Evolutionary conservation across 441 rosid species (phyloP), one percentile per base, ranked within the genome.

Genomic region (Mallotus repandus): DNA sequence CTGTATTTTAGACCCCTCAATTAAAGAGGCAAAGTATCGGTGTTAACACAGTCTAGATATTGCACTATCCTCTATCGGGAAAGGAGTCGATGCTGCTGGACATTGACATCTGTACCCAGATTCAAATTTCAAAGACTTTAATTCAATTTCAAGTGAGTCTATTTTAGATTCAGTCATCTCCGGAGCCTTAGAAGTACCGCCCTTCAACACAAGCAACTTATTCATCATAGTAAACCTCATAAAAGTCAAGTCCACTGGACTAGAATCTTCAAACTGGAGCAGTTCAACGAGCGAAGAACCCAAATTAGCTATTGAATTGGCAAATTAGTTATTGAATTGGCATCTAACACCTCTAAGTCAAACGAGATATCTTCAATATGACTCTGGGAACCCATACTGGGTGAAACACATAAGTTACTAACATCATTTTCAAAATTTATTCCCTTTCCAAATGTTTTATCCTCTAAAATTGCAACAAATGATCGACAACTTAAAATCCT

Each of bases 131-230:
- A 91, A 78, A 9, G 73, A 73, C 87, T 83, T 87, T 1, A 86
- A 88, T 79, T 94, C 92, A 79, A 76, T 92, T 83, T 94, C 98
- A 75, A 90, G 93, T 5, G 81, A 86, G 78, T 92, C 98, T 81
- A 96, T 94, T 85, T 96, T 96, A 49, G 89, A 83, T 74, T 96
- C 99, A 3, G 92, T 90, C 81, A 80, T 73, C 86, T 91, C 98
- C 81, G 92, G 71, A 46, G 82, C 86, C 84, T 92, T 94, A 74
- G 84, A 86, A 75, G 87, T 76, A 65, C 88, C 89, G 69, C 83
- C 77, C 82, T 90, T 96, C 89, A 81, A 87, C 25, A 83, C 61
- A 76, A 88, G 85, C 84, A 96, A 80, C 80, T 86, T 90, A 80
- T 80, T 89, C 85, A 87, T 65, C 38, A 88, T 84, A 55, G 89